phyloP scores from a whole-genome alignment of 192 early-diverging fungal genomes.

The Entophlyctis luteolus region DNA sequence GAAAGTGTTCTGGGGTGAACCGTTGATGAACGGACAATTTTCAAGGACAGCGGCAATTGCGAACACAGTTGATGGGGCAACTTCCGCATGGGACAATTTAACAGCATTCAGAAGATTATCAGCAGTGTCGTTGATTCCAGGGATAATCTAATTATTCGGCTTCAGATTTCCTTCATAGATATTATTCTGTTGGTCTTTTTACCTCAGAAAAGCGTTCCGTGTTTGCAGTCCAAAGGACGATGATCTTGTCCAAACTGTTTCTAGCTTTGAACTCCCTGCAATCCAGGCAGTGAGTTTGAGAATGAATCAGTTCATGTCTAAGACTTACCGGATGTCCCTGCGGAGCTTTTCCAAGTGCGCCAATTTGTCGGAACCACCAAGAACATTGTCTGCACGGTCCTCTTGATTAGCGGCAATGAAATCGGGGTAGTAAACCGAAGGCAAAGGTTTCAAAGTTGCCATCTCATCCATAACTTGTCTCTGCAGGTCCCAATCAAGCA shows the following conservation, averaged over 20 bases:
- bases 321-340: conserved; percentile 70
- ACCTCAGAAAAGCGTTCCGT: conserved; percentile 88
- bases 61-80: conserved; percentile 94
- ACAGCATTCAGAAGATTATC: conserved; percentile 85
- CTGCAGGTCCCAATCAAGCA: conserved; percentile 95
- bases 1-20: conserved; percentile 98
- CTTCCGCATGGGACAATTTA: conserved; percentile 76
- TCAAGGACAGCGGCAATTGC: conserved; percentile 95
- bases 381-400: conserved; percentile 91
- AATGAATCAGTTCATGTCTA: not conserved
- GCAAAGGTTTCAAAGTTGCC: conserved; percentile 76
- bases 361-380: conserved; percentile 74
- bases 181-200: not conserved
- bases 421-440: conserved; percentile 98
- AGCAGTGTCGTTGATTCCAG: conserved; percentile 96
- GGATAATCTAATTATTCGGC: conserved; percentile 57
- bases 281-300: not conserved
- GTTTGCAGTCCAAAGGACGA: conserved; percentile 99
- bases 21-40: conserved; percentile 95
- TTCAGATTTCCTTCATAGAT: too few relatives aligned
- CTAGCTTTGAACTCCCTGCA: conserved; percentile 80
- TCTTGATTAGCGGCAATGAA: conserved; percentile 98
- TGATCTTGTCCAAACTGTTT: conserved; percentile 86
- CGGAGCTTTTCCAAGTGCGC: conserved; percentile 91
- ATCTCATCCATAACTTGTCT: conserved; percentile 83